Conservation (phyloP, 2,329 filamentous ascomycete genomes). For the Thielaviopsis euricoi region DNA sequence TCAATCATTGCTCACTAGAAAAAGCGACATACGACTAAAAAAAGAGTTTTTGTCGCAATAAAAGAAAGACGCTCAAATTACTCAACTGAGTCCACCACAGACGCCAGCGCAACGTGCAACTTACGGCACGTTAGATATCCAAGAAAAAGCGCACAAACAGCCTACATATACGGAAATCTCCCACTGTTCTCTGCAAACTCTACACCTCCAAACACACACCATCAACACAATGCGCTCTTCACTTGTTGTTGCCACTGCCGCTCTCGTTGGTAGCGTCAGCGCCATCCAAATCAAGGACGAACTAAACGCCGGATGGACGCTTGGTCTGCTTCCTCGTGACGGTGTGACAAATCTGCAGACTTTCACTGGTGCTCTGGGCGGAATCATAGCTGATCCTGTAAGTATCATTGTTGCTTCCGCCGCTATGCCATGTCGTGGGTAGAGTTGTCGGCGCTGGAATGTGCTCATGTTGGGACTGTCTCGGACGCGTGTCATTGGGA, state of each 20-base stretch:
- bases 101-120: neutral
- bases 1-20: too few species aligned
- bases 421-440: neutral
- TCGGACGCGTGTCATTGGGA: neutral
- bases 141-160: neutral
- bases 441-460: neutral
- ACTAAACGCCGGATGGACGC: conserved; percentile 21
- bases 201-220: neutral
- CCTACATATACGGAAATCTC: too few species aligned
- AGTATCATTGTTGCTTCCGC: neutral
- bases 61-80: too few species aligned
- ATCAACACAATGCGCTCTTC: neutral
- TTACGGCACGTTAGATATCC: neutral
- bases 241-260: neutral
- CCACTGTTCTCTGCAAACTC: too few species aligned
- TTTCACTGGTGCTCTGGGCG: conserved; percentile 26
- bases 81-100: too few species aligned
- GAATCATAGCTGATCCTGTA: conserved; percentile 17
- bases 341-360: conserved; percentile 23
- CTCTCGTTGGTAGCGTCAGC: conserved; percentile 1
- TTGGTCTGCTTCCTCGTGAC: conserved; percentile 21
- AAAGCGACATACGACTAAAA: too few species aligned
- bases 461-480: neutral
- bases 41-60: too few species aligned
- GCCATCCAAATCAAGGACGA: conserved; percentile 18